Percentiles rank a stretch among this genome's conserved stretches.
Conservation (phyloP, 2,329 filamentous ascomycete genomes). For the Colletotrichum sp. region DNA sequence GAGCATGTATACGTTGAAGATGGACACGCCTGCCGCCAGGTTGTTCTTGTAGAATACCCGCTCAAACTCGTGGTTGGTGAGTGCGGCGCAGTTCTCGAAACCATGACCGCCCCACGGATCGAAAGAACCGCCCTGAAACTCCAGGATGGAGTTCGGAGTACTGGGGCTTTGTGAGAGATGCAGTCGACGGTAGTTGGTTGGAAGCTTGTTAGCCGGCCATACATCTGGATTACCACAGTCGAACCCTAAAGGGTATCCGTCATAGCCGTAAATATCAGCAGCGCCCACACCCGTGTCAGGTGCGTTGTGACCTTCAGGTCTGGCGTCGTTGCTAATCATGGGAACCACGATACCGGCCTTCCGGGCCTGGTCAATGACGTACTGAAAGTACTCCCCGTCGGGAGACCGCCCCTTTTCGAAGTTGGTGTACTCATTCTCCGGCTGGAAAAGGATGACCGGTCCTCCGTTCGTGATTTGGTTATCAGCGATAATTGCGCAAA, state of each 20-base stretch:
- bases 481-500: conserved; percentile 64
- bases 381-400: conserved; percentile 71
- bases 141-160: conserved; percentile 67
- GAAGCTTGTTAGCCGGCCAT: conserved; percentile 32
- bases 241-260: conserved; percentile 67
- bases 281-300: conserved; percentile 60
- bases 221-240: conserved; percentile 59
- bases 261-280: conserved; percentile 50
- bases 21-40: conserved; percentile 67
- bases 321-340: conserved; percentile 77
- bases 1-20: conserved; percentile 80
- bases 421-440: conserved; percentile 80
- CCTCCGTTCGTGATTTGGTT: conserved; percentile 85
- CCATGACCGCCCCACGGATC: conserved; percentile 78
- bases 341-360: conserved; percentile 76
- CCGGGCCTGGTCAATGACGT: conserved; percentile 71
- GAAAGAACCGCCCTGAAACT: conserved; percentile 76
- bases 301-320: conserved; percentile 63
- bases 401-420: conserved; percentile 51
- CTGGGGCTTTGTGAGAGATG: conserved; percentile 57
- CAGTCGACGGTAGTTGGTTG: conserved; percentile 50
- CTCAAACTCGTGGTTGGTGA: conserved; percentile 77
- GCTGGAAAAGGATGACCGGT: conserved; percentile 78
- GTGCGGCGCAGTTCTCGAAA: conserved; percentile 68
- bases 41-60: conserved; percentile 83